phyloP scores from a whole-genome alignment of 495 filamentous ascomycete species.

The Glarea lozoyensis region DNA sequence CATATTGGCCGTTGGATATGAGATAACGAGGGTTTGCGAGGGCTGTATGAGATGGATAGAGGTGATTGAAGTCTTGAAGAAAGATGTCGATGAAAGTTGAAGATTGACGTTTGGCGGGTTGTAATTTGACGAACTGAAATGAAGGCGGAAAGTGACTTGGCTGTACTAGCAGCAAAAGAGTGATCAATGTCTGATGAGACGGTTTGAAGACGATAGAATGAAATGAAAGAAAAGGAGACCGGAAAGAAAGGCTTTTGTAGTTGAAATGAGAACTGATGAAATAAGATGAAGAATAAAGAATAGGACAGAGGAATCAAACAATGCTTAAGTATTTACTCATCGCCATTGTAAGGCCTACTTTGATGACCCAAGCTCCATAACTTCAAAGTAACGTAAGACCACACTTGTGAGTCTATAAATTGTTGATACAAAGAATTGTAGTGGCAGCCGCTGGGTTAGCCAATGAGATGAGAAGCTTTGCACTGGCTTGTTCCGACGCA shows the following conservation, averaged over 20 bases:
- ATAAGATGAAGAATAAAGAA: constrained; percentile 12
- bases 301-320: constrained; percentile 13
- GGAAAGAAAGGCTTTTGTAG: constrained; percentile 10
- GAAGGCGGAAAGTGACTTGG: constrained; percentile 7
- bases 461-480: constrained; percentile 17
- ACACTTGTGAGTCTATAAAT: constrained; percentile 17
- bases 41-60: not conserved
- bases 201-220: constrained; percentile 12
- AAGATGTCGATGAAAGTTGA: no score
- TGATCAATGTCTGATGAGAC: constrained; percentile 20
- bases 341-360: not conserved
- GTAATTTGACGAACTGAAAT: no score
- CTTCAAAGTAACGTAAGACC: constrained; percentile 3
- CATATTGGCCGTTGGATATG: constrained; percentile 13
- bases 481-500: not conserved
- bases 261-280: constrained; percentile 8
- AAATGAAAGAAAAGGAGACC: constrained; percentile 4
- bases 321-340: constrained; percentile 17
- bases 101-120: no score
- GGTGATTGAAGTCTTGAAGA: not conserved
- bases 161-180: constrained; percentile 22
- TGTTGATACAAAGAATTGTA: constrained; percentile 19
- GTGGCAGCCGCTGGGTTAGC: constrained; percentile 18
- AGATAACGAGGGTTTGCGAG: not conserved
- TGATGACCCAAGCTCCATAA: not conserved